Evolutionary conservation across 2,329 filamentous ascomycete species (phyloP).

Genomic region (Ciborinia camelliae): DNA sequence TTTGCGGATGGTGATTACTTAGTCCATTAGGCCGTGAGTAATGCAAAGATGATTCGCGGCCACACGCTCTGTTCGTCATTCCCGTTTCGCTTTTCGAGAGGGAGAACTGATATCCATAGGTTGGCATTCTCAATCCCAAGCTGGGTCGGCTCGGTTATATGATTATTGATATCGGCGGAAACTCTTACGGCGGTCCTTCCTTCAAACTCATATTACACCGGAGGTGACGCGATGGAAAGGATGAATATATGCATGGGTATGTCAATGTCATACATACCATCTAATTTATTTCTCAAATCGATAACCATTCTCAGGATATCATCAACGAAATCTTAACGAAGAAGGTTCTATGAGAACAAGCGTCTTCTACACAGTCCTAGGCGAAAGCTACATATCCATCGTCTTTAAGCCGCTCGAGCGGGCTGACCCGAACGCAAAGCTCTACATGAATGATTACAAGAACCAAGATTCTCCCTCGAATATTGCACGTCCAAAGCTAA

Average conservation of each 20-base stretch:
- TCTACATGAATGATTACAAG: constrained; percentile 76
- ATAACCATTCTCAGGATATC: constrained; percentile 46
- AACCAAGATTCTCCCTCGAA: constrained; percentile 41
- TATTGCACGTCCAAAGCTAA: background rate
- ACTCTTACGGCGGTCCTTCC: constrained; percentile 55
- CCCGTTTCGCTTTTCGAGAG: constrained; percentile 52
- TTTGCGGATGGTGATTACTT: constrained; percentile 56
- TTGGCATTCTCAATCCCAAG: constrained; percentile 59
- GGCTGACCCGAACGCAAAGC: constrained; percentile 63
- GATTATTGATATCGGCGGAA: constrained; percentile 39
- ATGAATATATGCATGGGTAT: constrained; percentile 55
- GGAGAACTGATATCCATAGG: constrained; percentile 43
- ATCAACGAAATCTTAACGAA: constrained; percentile 61
- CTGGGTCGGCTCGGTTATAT: constrained; percentile 58
- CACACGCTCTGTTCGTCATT: constrained; percentile 58
- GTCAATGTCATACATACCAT: background rate
- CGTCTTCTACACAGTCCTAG: constrained; percentile 65
- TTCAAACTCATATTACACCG: constrained; percentile 57
- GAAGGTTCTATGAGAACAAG: constrained; percentile 27
- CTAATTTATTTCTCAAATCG: background rate
- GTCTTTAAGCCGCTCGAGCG: constrained; percentile 64
- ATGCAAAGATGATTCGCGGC: constrained; percentile 59
- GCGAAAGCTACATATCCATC: constrained; percentile 66
- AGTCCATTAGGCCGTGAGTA: constrained; percentile 54
- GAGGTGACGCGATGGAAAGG: constrained; percentile 59